Evolutionary conservation across 1,284 basidiomycete genomes (phyloP).

Genomic region (Marasmius sp.): DNA sequence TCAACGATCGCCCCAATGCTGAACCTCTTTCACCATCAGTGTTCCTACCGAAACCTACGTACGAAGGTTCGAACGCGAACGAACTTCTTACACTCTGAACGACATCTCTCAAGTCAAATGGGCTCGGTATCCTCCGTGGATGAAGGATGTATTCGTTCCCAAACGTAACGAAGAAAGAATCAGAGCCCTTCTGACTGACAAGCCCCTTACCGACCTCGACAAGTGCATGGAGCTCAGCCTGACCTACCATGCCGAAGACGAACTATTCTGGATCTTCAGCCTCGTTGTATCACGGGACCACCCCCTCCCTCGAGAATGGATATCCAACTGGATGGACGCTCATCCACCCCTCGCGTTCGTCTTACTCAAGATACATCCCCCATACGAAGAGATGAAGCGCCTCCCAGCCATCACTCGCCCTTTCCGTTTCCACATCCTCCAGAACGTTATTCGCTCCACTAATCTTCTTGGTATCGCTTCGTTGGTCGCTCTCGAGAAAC

Average conservation of each 20-base stretch:
- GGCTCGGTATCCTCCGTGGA: slow-evolving; percentile 31
- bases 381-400: slow-evolving; percentile 31
- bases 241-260: slow-evolving; percentile 50
- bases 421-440: slow-evolving; percentile 38
- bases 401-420: slow-evolving; percentile 31
- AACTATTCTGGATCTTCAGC: slow-evolving; percentile 53
- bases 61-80: slow-evolving; percentile 47
- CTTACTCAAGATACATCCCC: slow-evolving; percentile 47
- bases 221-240: slow-evolving; percentile 38
- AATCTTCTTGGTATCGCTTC: slow-evolving; percentile 53
- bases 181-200: slow-evolving; percentile 26
- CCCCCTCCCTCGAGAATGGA: slow-evolving; percentile 31
- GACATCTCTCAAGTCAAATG: slow-evolving; percentile 45
- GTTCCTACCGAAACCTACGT: slow-evolving; percentile 56
- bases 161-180: slow-evolving; percentile 5
- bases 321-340: slow-evolving; percentile 43
- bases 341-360: slow-evolving; percentile 54
- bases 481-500: slow-evolving; percentile 57
- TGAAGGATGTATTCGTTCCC: slow-evolving; percentile 31
- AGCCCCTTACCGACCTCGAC: slow-evolving; percentile 34
- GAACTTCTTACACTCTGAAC: slow-evolving; percentile 41
- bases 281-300: slow-evolving; percentile 28
- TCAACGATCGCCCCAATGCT: background rate
- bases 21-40: slow-evolving; percentile 29
- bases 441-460: slow-evolving; percentile 50